phyloP scores from a whole-genome alignment of 2,329 filamentous ascomycete species.

The Bretziella fagacearum region DNA sequence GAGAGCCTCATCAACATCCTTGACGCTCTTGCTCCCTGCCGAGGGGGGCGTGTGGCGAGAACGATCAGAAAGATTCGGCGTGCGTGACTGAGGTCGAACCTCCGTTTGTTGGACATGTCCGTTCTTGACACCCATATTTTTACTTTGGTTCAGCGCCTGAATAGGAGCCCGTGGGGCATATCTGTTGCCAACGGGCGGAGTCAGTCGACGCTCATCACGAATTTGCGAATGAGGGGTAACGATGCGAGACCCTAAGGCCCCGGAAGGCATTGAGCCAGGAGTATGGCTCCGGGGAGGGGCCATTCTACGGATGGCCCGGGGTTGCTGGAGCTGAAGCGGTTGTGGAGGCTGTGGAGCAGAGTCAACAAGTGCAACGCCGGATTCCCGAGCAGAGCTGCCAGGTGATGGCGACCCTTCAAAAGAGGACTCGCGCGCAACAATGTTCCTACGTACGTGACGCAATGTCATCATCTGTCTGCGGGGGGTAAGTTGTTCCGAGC shows the following conservation, averaged over 20 bases:
- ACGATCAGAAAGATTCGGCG: not conserved
- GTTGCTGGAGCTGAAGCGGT: not conserved
- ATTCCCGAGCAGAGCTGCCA: conserved; percentile 27
- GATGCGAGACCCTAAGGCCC: not conserved
- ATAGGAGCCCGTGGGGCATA: not conserved
- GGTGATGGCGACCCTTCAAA: conserved; percentile 24
- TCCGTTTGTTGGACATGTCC: not conserved
- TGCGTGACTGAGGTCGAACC: not conserved
- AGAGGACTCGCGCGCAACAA: conserved; percentile 28
- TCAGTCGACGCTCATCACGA: not conserved
- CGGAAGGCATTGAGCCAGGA: not conserved
- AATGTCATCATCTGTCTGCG: conserved; percentile 35
- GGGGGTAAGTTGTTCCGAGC: conserved; percentile 19
- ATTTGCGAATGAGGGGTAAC: conserved; percentile 3
- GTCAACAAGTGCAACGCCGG: conserved; percentile 21
- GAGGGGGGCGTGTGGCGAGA: not conserved
- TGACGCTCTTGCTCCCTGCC: not conserved
- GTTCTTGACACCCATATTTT: conserved; percentile 19
- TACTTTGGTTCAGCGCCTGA: conserved; percentile 9
- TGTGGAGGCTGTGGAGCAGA: not conserved
- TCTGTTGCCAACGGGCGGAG: not conserved
- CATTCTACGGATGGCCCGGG: not conserved
- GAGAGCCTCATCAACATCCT: not conserved
- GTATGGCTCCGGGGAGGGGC: conserved; percentile 3
- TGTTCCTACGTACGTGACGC: conserved; percentile 41